Evolutionary conservation across 768 basidiomycete species (phyloP), one percentile per base, ranked within the genome.

Genomic region (Hygrophoropsis aurantiaca): DNA sequence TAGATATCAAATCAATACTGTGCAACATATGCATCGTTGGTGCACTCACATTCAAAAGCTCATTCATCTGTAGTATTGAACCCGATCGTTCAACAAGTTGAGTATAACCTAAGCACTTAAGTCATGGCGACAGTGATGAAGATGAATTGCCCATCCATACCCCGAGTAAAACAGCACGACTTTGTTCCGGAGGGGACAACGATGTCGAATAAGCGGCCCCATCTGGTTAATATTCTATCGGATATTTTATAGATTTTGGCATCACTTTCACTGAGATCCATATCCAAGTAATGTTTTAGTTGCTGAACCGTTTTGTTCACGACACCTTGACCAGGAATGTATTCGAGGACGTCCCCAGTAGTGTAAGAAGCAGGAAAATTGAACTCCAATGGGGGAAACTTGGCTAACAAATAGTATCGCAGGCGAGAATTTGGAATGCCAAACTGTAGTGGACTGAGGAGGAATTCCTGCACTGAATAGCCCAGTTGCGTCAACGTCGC

Each of bases 181-280:
- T 85, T 71, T 30, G 60, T 64, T 23, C 78, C 68, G 9, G 80
- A 81, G 0, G 87, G 85, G 9, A 77, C 59, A 10, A 89, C 85
- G 38, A 92, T 89, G 53, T 91, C 90, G 56, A 91, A 91, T 20
- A 90, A 65, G 21, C 82, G 73, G 3, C 87, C 88, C 85, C 89
- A 90, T 66, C 84, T 89, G 53, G 62, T 55, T 4, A 92, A 65
- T 16, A 87, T 74, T 44, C 77, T 81, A 43, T 84, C 80, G 2
- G 85, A 77, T 10, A 91, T 71, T 18, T 56, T 62, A 52, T 65
- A 66, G 16, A 58, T 60, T 26, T 61, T 50, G 43, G 56, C 24
- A 26, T 40, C 41, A 23, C 56, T 57, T 10, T 56, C 16, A 18
- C 54, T 38, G 39, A 48, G 38, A 9, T 20, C 25, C 36, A 16